Conservation (phyloP, 768 basidiomycete genomes). For the Termitomyces sp. region DNA sequence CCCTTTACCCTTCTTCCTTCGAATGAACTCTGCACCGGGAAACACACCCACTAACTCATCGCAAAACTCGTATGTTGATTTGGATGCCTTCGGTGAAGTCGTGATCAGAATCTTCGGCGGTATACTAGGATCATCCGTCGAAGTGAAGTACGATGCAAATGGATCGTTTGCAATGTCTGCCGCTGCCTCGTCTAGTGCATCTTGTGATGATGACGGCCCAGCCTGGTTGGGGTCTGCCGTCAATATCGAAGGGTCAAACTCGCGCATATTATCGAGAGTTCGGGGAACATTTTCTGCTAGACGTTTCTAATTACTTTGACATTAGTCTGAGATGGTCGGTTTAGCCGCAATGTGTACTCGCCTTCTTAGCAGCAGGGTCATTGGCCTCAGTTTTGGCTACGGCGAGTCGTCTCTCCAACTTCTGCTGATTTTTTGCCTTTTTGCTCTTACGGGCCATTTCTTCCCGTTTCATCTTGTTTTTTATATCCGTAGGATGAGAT, state of each 20-base stretch:
- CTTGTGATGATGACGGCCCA: constrained; percentile 28
- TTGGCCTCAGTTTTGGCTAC: constrained; percentile 70
- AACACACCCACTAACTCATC: constrained; percentile 87
- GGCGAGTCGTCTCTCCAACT: constrained; percentile 75
- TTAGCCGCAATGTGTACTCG: constrained; percentile 22
- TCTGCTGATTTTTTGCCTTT: constrained; percentile 72
- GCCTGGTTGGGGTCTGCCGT: constrained; percentile 43
- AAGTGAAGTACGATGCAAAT: constrained; percentile 72
- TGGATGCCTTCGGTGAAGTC: constrained; percentile 85
- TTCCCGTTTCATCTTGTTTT: constrained; percentile 86
- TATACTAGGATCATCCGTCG: constrained; percentile 56
- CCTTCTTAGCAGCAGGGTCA: constrained; percentile 77
- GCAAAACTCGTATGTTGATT: constrained; percentile 86
- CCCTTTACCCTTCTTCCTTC: constrained; percentile 81
- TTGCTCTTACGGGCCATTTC: constrained; percentile 69
- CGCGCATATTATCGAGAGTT: constrained; percentile 91
- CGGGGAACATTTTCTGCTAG: constrained; percentile 79
- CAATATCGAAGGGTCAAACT: constrained; percentile 69
- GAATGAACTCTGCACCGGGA: constrained; percentile 87
- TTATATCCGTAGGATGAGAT: constrained; percentile 64
- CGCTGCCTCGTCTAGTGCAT: constrained; percentile 51
- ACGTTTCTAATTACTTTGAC: constrained; percentile 52
- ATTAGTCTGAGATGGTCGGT: background rate
- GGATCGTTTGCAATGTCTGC: constrained; percentile 70
- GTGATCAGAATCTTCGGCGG: constrained; percentile 90